phyloP scores from a whole-genome alignment of 202 grass and related monocot species.

The Zizania palustris region DNA sequence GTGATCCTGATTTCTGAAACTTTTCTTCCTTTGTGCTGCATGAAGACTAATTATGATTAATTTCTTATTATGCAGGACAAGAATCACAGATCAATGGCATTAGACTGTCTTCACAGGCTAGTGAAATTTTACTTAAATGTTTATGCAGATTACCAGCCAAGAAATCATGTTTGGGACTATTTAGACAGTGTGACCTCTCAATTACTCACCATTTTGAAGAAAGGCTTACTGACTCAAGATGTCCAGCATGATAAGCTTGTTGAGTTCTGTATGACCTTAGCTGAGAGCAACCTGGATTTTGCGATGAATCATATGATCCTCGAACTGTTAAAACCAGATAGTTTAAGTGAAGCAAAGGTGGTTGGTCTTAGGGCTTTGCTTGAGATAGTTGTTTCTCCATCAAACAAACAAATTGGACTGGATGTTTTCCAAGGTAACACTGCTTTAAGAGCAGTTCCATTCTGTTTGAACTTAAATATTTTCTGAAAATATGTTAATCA shows the following conservation, averaged over 20 bases:
- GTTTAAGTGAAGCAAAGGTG: constrained; percentile 95
- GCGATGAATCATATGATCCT: constrained; percentile 99
- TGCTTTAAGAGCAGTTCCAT: constrained; percentile 23
- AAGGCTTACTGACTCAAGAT: constrained; percentile 95
- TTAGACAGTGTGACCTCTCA: constrained; percentile 97
- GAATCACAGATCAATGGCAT: constrained; percentile 98
- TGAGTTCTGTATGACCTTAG: constrained; percentile 93
- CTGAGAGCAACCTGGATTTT: constrained; percentile 89
- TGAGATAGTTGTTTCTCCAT: constrained; percentile 84
- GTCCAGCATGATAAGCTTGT: constrained; percentile 98
- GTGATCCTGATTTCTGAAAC: constrained; percentile 25
- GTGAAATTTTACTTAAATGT: constrained; percentile 99
- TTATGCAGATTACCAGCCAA: constrained; percentile 73
- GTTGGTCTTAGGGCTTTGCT: constrained; percentile 91
- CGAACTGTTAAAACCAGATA: constrained; percentile 90
- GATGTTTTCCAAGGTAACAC: constrained; percentile 81
- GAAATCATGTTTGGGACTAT: constrained; percentile 91
- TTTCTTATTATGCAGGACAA: constrained; percentile 71
- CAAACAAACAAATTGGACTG: constrained; percentile 78
- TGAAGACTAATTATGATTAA: constrained; percentile 43
- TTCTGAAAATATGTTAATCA: constrained; percentile 16
- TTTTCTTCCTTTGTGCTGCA: constrained; percentile 32
- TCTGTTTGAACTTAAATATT: constrained; percentile 31
- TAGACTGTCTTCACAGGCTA: constrained; percentile 93
- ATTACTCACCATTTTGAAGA: constrained; percentile 82